These are phyloP conservation scores for Naganishia vaughanmartiniae DNA, from an alignment of 768 basidiomycete genomes.

Conservation along the genomic window DNA sequence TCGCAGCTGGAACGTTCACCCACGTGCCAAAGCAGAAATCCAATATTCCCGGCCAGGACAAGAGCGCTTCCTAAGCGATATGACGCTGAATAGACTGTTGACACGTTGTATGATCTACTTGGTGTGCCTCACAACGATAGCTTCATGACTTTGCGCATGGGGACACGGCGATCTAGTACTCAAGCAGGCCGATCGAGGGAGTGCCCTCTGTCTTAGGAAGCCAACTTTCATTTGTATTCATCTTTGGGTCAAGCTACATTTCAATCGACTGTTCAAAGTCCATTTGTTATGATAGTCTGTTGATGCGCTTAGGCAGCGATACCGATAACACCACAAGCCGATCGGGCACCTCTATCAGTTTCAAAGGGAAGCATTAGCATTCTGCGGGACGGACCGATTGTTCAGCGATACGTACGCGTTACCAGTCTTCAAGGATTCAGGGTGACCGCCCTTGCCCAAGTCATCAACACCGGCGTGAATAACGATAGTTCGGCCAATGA, in stretches of 20 bases:
- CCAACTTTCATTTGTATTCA: background rate
- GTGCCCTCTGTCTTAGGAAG: background rate
- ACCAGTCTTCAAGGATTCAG: constrained; percentile 72
- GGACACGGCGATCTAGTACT: background rate
- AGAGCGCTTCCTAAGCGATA: background rate
- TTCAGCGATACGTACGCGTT: constrained; percentile 56
- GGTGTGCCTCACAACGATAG: background rate
- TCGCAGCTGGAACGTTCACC: constrained; percentile 59
- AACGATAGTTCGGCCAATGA: constrained; percentile 73
- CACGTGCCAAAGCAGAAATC: constrained; percentile 49
- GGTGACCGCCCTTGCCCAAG: constrained; percentile 66
- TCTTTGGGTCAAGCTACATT: background rate
- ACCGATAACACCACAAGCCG: constrained; percentile 83
- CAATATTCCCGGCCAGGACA: constrained; percentile 43
- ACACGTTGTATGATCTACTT: background rate
- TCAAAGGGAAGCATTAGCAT: background rate
- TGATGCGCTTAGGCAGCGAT: constrained; percentile 35
- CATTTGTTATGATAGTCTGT: background rate
- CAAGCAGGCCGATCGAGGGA: background rate
- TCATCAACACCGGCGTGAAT: constrained; percentile 77
- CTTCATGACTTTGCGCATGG: background rate
- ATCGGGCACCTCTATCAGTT: constrained; percentile 55
- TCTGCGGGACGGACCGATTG: background rate
- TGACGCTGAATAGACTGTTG: background rate
- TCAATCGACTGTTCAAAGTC: constrained; percentile 4